Percentiles rank a stretch among this genome's conserved stretches.
Conservation (phyloP, 768 basidiomycete genomes). For the Hericium erinaceus region DNA sequence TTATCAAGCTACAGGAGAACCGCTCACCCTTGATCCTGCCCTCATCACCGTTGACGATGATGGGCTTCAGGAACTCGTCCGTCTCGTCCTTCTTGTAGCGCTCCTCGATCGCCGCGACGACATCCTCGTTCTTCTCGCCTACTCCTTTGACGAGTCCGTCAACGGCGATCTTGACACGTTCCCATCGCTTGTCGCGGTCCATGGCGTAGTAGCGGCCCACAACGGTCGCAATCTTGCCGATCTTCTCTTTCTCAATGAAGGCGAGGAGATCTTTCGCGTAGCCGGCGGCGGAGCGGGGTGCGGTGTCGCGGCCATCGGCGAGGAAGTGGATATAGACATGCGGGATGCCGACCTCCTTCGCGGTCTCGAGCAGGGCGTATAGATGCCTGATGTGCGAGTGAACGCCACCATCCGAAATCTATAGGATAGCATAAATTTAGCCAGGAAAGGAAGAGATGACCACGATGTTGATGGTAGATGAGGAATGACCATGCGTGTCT, state of each 20-base stretch:
- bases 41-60: constrained; percentile 73
- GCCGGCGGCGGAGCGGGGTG: constrained; percentile 69
- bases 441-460: background rate
- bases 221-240: constrained; percentile 77
- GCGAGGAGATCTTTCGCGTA: constrained; percentile 72
- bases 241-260: constrained; percentile 67
- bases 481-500: background rate
- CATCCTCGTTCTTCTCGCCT: constrained; percentile 48
- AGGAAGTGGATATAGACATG: constrained; percentile 90
- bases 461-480: background rate
- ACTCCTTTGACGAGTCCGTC: constrained; percentile 72
- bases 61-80: constrained; percentile 94
- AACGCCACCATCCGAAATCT: constrained; percentile 95
- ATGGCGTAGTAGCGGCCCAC: constrained; percentile 93
- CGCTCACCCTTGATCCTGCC: constrained; percentile 70
- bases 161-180: constrained; percentile 82
- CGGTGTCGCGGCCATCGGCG: constrained; percentile 92
- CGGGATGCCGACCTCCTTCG: constrained; percentile 77
- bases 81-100: constrained; percentile 82
- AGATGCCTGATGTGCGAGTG: constrained; percentile 92
- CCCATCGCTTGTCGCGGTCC: constrained; percentile 97
- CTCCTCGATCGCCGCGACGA: constrained; percentile 58
- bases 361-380: constrained; percentile 83
- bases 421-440: background rate
- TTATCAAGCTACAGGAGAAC: too few relatives aligned